phyloP scores from a whole-genome alignment of 305 asterid genomes.

The Andrographis paniculata region DNA sequence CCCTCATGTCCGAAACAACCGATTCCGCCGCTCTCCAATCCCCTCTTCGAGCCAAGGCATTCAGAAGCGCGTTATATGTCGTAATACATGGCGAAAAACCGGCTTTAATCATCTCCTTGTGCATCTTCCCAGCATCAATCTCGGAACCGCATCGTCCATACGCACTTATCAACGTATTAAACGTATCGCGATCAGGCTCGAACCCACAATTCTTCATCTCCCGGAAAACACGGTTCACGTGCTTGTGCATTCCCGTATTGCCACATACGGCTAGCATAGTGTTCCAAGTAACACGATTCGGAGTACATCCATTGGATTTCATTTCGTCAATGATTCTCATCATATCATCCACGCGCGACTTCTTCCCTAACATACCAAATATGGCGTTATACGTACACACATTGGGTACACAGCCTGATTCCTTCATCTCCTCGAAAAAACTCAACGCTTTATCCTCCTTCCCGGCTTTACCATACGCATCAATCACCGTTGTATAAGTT shows the following conservation, averaged over 20 bases:
- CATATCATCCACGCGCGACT: constrained; percentile 66
- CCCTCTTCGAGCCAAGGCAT: constrained; percentile 77
- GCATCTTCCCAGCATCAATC: constrained; percentile 60
- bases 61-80: constrained; percentile 81
- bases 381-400: constrained; percentile 82
- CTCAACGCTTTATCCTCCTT: constrained; percentile 67
- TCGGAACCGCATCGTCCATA: constrained; percentile 82
- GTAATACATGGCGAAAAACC: constrained; percentile 79
- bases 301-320: constrained; percentile 71
- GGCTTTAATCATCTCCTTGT: constrained; percentile 69
- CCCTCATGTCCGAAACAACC: constrained; percentile 55
- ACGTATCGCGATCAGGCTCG: constrained; percentile 86
- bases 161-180: constrained; percentile 78
- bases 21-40: constrained; percentile 78
- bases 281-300: constrained; percentile 87
- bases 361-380: constrained; percentile 85
- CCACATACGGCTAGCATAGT: constrained; percentile 85
- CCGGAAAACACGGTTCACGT: constrained; percentile 57
- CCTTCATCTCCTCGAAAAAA: constrained; percentile 63
- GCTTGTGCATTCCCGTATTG: constrained; percentile 62
- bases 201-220: constrained; percentile 90
- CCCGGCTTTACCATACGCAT: constrained; percentile 91
- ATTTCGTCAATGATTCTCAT: constrained; percentile 63
- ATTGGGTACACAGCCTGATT: constrained; percentile 85
- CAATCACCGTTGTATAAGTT: constrained; percentile 82